Evolutionary conservation across 1,139 yeast species (phyloP).

Genomic region (Blastobotrys persicus): DNA sequence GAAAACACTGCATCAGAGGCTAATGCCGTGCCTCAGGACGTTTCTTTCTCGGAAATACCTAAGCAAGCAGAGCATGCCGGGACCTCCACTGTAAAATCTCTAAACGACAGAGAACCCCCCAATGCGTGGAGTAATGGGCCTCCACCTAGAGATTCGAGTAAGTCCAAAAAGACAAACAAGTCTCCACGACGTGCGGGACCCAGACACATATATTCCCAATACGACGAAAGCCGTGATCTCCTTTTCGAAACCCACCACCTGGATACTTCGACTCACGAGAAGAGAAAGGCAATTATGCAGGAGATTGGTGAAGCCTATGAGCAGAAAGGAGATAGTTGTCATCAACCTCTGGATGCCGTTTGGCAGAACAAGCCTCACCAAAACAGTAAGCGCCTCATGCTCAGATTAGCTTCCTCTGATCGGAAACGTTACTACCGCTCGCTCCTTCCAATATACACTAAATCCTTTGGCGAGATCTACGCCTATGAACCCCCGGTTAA

Average conservation of each 20-base stretch:
- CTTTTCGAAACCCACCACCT: not conserved
- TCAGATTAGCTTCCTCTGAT: not conserved
- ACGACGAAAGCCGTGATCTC: not conserved
- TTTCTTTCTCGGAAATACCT: too few relatives aligned
- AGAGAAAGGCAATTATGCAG: not conserved
- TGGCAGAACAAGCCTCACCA: not conserved
- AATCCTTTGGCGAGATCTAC: not conserved
- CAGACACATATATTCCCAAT: not conserved
- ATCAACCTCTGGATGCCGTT: too few relatives aligned
- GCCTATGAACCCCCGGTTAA: not conserved
- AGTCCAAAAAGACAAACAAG: not conserved
- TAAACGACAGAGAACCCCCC: too few relatives aligned
- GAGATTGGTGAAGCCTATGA: not conserved
- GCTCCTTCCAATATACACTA: not conserved
- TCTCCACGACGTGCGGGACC: not conserved
- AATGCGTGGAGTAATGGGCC: too few relatives aligned
- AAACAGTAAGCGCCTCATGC: not conserved
- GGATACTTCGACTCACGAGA: not conserved
- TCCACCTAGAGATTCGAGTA: not conserved
- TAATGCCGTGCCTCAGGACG: too few relatives aligned
- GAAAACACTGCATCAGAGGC: too few relatives aligned
- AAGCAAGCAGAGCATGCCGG: too few relatives aligned
- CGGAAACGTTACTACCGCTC: not conserved
- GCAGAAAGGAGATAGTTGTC: not conserved
- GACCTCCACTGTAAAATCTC: too few relatives aligned